Evolutionary conservation across 2,329 filamentous ascomycete genomes (phyloP), one percentile per base, ranked within the genome.

Genomic region (Sporothrix globosa): DNA sequence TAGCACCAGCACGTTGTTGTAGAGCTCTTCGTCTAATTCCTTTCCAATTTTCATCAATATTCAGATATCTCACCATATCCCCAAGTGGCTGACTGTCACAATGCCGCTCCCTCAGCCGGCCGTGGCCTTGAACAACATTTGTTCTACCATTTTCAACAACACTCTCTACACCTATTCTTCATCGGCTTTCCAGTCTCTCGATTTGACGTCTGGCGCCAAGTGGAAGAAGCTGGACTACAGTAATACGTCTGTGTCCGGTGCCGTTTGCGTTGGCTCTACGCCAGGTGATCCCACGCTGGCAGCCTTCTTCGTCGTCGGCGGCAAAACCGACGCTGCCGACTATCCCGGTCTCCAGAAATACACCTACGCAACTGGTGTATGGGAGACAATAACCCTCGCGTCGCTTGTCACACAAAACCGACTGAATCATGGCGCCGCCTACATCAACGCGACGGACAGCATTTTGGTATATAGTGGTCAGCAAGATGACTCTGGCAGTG

Each of bases 81-180:
- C 34, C 27, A 30, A 11, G 11, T 24, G 69, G 41, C 27, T 13
- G 24, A 34, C 48, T 24, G 27, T 9, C 44, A 80, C 74, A 68
- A 96, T 96, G 93, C 83, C 88, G 77, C 83, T 90, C 70, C 92
- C 93, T 65, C 82, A 88, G 77, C 93, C 93, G 68, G 82, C 86
- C 68, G 85, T 88, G 77, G 83, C 90, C 73, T 82, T 97, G 78
- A 87, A 89, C 79, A 88, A 90, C 80, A 89, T 92, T 76, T 98
- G 95, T 81, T 93, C 93, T 71, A 88, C 91, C 77, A 86, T 97
- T 73, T 85, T 92, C 82, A 85, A 93, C 77, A 90, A 93, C 79
- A 93, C 89, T 14, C 87, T 98, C 68, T 98, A 96, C 82, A 89
- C 91, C 60, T 97, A 92, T 79, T 92, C 92, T 6, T 81, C 88